These are phyloP conservation scores for Aspergillus sp. DNA, from an alignment of 2,329 filamentous ascomycete genomes.

Conservation along the genomic window DNA sequence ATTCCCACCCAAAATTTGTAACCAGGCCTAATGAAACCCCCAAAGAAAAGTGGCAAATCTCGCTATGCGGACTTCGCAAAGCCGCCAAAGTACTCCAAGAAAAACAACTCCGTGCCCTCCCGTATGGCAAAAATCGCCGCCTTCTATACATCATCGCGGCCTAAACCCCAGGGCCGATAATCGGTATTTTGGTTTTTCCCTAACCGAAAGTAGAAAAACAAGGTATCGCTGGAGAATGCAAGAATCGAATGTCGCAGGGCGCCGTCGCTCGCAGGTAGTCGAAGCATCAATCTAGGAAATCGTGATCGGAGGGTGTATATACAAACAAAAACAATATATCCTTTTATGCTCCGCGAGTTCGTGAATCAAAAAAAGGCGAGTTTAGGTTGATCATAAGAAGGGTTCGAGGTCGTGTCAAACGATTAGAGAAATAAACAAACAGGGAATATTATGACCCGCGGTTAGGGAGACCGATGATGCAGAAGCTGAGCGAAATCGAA, in stretches of 20 bases:
- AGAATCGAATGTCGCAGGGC: slow-evolving; percentile 38
- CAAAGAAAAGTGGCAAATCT: slow-evolving; percentile 28
- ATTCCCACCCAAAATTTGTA: slow-evolving; percentile 33
- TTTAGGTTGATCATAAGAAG: slow-evolving; percentile 28
- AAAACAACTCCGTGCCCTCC: slow-evolving; percentile 36
- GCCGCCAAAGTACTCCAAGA: slow-evolving; percentile 30
- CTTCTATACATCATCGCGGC: slow-evolving; percentile 43
- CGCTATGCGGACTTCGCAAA: slow-evolving; percentile 30
- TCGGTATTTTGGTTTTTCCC: slow-evolving; percentile 33
- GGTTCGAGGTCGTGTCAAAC: slow-evolving; percentile 29
- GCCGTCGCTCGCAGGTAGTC: slow-evolving; percentile 44
- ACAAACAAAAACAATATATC: slow-evolving; percentile 32
- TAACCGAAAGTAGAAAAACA: slow-evolving; percentile 36
- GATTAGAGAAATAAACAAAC: slow-evolving; percentile 28
- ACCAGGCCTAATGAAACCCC: slow-evolving; percentile 23
- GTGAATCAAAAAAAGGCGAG: slow-evolving; percentile 23
- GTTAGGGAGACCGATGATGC: slow-evolving; percentile 39
- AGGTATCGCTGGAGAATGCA: slow-evolving; percentile 39
- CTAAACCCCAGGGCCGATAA: slow-evolving; percentile 28
- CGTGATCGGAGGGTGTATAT: slow-evolving; percentile 39
- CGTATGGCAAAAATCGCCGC: slow-evolving; percentile 36
- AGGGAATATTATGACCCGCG: slow-evolving; percentile 36
- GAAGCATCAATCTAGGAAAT: slow-evolving; percentile 37
- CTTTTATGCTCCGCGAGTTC: slow-evolving; percentile 27
- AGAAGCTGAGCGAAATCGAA: slow-evolving; percentile 33